phyloP scores from a whole-genome alignment of 495 filamentous ascomycete species.

The Neurospora sp. region DNA sequence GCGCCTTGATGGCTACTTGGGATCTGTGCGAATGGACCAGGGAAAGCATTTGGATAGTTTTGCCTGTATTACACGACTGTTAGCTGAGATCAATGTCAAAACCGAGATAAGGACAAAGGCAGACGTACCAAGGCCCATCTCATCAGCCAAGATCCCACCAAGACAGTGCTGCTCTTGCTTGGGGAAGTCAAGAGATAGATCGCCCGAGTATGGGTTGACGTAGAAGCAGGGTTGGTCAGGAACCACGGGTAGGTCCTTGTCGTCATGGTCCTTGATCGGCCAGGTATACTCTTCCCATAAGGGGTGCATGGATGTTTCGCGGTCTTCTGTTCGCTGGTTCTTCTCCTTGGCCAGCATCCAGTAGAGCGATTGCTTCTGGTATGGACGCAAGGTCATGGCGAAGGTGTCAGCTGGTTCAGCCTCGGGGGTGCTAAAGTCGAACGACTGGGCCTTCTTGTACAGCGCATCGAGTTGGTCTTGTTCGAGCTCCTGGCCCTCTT shows the following conservation, averaged over 20 bases:
- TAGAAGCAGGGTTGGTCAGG: slow-evolving; percentile 66
- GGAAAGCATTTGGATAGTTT: slow-evolving; percentile 96
- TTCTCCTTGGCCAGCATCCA: slow-evolving; percentile 96
- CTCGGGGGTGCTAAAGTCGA: slow-evolving; percentile 86
- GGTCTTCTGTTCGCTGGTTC: slow-evolving; percentile 52
- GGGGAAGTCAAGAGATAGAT: slow-evolving; percentile 87
- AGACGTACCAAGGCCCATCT: slow-evolving; percentile 56
- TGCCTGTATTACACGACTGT: slow-evolving; percentile 32
- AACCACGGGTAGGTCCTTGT: slow-evolving; percentile 56
- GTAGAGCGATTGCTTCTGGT: slow-evolving; percentile 88
- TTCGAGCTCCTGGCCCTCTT: slow-evolving; percentile 83
- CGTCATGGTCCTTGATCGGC: slow-evolving; percentile 82
- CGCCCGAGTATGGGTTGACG: slow-evolving; percentile 92
- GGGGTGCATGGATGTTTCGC: slow-evolving; percentile 79
- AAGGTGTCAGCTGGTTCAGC: slow-evolving; percentile 75
- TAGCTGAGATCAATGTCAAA: neutral
- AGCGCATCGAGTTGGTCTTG: slow-evolving; percentile 90
- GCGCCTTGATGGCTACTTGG: slow-evolving; percentile 45
- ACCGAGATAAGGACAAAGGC: neutral
- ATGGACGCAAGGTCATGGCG: slow-evolving; percentile 72
- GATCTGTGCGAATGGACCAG: slow-evolving; percentile 79
- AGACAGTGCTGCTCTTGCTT: slow-evolving; percentile 89
- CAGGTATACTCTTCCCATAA: slow-evolving; percentile 93
- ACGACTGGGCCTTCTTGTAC: slow-evolving; percentile 93
- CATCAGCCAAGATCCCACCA: slow-evolving; percentile 88